Evolutionary conservation across 345 rosid species (phyloP).

Genomic region (Lepidium didymum): DNA sequence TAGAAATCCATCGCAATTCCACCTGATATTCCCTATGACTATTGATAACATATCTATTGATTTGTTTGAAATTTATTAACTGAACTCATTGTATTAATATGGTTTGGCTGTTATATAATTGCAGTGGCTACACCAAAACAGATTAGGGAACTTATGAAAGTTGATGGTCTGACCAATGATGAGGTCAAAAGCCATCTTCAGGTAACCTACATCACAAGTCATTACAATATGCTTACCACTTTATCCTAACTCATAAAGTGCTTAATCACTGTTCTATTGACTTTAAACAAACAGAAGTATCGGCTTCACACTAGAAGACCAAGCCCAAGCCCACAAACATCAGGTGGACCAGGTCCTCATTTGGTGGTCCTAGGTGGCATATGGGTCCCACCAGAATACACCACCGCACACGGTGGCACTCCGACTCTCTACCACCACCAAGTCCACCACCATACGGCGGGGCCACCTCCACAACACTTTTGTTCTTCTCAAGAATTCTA

Average conservation of each 20-base stretch:
- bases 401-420: slow-evolving; percentile 52
- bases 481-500: slow-evolving; percentile 82
- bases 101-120: neutral
- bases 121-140: slow-evolving; percentile 98
- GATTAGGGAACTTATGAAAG: slow-evolving; percentile 97
- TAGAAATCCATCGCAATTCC: too few species aligned
- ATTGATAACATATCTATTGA: too few species aligned
- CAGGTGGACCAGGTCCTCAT: slow-evolving; percentile 54
- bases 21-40: too few species aligned
- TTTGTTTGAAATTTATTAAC: too few species aligned
- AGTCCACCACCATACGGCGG: slow-evolving; percentile 34
- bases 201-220: slow-evolving; percentile 41
- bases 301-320: slow-evolving; percentile 97
- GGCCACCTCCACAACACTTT: slow-evolving; percentile 55
- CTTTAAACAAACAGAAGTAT: slow-evolving; percentile 56
- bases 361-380: slow-evolving; percentile 84
- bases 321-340: slow-evolving; percentile 78
- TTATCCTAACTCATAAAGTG: neutral
- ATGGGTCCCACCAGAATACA: slow-evolving; percentile 94
- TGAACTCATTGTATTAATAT: neutral
- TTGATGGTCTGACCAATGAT: slow-evolving; percentile 99
- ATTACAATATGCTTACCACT: slow-evolving; percentile 5
- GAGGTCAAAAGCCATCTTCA: slow-evolving; percentile 99
- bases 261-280: neutral
- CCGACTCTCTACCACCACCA: slow-evolving; percentile 46